These are phyloP conservation scores for Xylaria bambusicola DNA, from an alignment of 495 filamentous ascomycete genomes.

Conservation along the genomic window DNA sequence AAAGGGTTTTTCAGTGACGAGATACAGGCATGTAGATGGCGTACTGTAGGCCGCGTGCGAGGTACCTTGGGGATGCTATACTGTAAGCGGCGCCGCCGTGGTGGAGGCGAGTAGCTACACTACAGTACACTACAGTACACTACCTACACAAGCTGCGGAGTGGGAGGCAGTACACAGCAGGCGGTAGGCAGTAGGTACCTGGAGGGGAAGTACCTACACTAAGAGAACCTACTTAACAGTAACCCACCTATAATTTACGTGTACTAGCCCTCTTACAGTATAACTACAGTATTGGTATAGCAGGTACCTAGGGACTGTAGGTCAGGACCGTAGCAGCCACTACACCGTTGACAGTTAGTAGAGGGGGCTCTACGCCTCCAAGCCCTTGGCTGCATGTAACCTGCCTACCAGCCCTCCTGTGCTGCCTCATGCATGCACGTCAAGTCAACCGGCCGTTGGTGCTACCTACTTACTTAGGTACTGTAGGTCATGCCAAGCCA, in stretches of 20 bases:
- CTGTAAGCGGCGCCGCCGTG: not conserved
- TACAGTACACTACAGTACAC: too few relatives aligned
- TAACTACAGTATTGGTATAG: too few relatives aligned
- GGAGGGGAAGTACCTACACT: too few relatives aligned
- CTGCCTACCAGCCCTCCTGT: not conserved
- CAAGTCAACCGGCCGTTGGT: constrained; percentile 14
- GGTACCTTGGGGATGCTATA: not conserved
- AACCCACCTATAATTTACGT: too few relatives aligned
- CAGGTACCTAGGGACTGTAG: too few relatives aligned
- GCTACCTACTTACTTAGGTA: too few relatives aligned
- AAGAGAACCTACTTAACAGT: too few relatives aligned
- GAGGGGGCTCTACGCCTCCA: not conserved
- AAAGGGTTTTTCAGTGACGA: not conserved
- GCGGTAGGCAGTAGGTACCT: too few relatives aligned
- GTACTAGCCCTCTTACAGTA: too few relatives aligned
- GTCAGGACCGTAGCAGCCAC: too few relatives aligned
- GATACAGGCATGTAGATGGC: not conserved
- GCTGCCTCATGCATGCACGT: constrained; percentile 5
- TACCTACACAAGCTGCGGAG: not conserved
- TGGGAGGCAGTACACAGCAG: too few relatives aligned
- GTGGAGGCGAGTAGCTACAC: not conserved
- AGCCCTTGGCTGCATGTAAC: constrained; percentile 21
- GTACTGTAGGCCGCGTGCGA: too few relatives aligned
- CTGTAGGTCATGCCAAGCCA: not conserved
- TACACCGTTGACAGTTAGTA: not conserved